Conservation (phyloP, 148 eudicot genomes). For the Amaranthus palmeri region DNA sequence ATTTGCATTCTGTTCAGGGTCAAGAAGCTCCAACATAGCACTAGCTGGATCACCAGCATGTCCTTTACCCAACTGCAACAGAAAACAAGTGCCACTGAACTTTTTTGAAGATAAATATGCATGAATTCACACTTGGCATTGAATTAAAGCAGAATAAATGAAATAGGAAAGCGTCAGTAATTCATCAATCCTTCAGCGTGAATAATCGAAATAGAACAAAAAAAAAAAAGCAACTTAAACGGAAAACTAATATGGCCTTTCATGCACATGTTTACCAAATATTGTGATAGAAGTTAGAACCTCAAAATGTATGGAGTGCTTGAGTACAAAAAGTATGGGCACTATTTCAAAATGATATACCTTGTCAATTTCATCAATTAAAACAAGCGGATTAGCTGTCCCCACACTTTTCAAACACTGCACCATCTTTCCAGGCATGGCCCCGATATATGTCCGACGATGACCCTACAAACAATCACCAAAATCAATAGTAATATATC, state of each 20-base stretch:
- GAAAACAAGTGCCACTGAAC: slow-evolving; percentile 11
- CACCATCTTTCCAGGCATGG: slow-evolving; percentile 99
- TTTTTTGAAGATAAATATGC: not conserved
- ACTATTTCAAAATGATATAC: slow-evolving; percentile 32
- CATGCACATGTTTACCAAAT: not conserved
- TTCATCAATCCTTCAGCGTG: not conserved
- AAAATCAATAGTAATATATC: slow-evolving; percentile 6
- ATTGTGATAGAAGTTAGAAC: not conserved
- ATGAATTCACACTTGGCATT: not conserved
- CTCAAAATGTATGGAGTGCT: not conserved
- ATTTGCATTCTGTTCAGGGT: slow-evolving; percentile 98
- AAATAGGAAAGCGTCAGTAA: not conserved
- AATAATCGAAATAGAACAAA: not conserved
- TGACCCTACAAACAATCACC: slow-evolving; percentile 62
- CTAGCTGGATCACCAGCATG: slow-evolving; percentile 99
- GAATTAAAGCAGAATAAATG: not conserved
- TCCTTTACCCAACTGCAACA: slow-evolving; percentile 83
- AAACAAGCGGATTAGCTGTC: slow-evolving; percentile 95
- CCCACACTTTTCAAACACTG: slow-evolving; percentile 94
- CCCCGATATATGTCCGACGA: slow-evolving; percentile 99
- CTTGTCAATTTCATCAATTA: slow-evolving; percentile 99
- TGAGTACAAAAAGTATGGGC: not conserved
- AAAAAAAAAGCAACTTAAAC: not conserved
- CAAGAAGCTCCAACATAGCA: slow-evolving; percentile 99
- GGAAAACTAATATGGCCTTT: not conserved